Conservation (phyloP, 2,329 filamentous ascomycete species). For the Waltergamsia citrina region DNA sequence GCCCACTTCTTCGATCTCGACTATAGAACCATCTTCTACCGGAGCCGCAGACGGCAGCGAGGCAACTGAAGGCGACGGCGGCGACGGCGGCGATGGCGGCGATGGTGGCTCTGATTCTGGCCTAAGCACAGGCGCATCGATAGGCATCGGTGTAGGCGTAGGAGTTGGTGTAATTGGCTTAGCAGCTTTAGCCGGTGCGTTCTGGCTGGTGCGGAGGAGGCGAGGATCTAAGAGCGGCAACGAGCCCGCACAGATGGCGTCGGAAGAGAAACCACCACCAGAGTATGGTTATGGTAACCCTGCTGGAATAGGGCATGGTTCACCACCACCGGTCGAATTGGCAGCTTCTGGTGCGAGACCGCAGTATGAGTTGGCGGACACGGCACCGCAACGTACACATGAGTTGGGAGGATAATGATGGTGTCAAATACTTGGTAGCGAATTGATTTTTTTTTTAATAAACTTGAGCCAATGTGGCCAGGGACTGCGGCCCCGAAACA, state of each 20-base stretch:
- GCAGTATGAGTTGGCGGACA: background rate
- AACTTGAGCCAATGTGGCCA: too few relatives aligned
- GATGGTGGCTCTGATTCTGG: background rate
- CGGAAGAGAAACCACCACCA: background rate
- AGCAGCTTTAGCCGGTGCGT: background rate
- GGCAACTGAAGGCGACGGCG: background rate
- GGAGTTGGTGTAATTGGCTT: constrained; percentile 3
- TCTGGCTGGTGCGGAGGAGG: background rate
- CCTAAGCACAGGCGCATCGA: constrained; percentile 4
- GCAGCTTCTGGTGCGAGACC: background rate
- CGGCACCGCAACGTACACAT: too few relatives aligned
- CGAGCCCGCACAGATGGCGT: background rate
- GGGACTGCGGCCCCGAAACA: too few relatives aligned
- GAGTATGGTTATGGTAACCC: too few relatives aligned
- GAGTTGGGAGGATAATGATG: too few relatives aligned
- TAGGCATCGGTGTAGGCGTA: constrained; percentile 5
- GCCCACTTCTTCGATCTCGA: background rate
- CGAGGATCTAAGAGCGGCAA: background rate
- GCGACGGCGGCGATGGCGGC: background rate
- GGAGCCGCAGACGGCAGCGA: background rate
- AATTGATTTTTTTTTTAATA: too few relatives aligned
- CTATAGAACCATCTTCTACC: background rate
- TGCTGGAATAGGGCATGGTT: background rate
- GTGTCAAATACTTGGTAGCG: too few relatives aligned
- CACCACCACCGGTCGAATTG: too few relatives aligned